Evolutionary conservation across 345 rosid species (phyloP).

Genomic region (Arabis alpina): DNA sequence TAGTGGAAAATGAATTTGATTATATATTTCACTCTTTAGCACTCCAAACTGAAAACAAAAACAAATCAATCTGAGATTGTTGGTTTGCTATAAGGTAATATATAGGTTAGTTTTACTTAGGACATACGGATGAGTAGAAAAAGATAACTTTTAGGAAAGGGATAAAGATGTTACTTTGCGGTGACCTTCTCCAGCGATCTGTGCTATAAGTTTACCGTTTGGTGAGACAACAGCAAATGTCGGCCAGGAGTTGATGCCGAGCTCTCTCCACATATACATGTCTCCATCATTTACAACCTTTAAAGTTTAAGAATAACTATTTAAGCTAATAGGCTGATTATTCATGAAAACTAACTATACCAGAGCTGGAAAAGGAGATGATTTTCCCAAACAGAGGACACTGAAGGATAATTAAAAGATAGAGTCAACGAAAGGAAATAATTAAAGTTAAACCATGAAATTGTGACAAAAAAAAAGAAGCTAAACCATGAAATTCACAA

Average conservation of each 20-base stretch:
- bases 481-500: background rate
- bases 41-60: constrained; percentile 3
- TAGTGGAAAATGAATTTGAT: constrained; percentile 1
- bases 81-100: background rate
- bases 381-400: constrained; percentile 5
- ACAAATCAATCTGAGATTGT: background rate
- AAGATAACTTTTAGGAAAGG: background rate
- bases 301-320: background rate
- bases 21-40: background rate
- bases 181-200: constrained; percentile 86
- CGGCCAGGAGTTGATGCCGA: constrained; percentile 96
- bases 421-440: background rate
- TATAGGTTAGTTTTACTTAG: background rate
- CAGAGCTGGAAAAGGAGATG: background rate
- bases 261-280: constrained; percentile 88
- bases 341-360: constrained; percentile 12
- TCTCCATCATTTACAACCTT: constrained; percentile 98
- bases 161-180: constrained; percentile 59
- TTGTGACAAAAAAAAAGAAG: background rate
- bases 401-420: constrained; percentile 6
- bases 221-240: constrained; percentile 91
- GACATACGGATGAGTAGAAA: background rate
- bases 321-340: background rate
- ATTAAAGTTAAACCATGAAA: no score
- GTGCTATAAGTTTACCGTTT: constrained; percentile 83